Conservation (phyloP, 495 filamentous ascomycete genomes). For the Bombardia bombarda region DNA sequence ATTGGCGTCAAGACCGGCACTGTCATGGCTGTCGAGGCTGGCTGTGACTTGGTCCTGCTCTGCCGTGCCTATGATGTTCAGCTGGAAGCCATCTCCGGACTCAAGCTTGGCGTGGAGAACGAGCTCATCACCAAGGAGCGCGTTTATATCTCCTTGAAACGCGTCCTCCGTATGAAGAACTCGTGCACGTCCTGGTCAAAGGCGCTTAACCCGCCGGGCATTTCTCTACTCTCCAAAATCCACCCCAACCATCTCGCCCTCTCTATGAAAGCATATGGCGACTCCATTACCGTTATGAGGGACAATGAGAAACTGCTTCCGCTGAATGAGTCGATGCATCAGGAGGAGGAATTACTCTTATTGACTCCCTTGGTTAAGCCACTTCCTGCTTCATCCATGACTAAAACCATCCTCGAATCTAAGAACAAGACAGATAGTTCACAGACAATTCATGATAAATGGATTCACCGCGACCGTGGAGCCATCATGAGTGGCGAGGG, state of each 20-base stretch:
- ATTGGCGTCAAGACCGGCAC: conserved; percentile 89
- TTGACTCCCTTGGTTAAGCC: conserved; percentile 82
- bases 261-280: conserved; percentile 75
- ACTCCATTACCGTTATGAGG: conserved; percentile 76
- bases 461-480: conserved; percentile 47
- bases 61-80: conserved; percentile 81
- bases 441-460: conserved; percentile 44
- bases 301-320: conserved; percentile 75
- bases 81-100: conserved; percentile 74
- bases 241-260: conserved; percentile 71
- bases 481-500: conserved; percentile 81
- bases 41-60: conserved; percentile 77
- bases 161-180: conserved; percentile 67
- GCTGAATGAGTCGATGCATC: conserved; percentile 64
- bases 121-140: conserved; percentile 70
- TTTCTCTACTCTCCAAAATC: conserved; percentile 62
- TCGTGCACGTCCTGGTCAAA: conserved; percentile 77
- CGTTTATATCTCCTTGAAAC: conserved; percentile 62
- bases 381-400: conserved; percentile 69
- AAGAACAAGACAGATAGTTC: conserved; percentile 36
- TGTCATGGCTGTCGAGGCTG: conserved; percentile 89
- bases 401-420: conserved; percentile 42
- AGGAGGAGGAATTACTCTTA: conserved; percentile 76
- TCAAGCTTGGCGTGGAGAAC: conserved; percentile 80
- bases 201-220: conserved; percentile 70